Base-by-base conservation (phyloP, 495 filamentous ascomycete genomes). In the Aspergillus haitiensis region DNA sequence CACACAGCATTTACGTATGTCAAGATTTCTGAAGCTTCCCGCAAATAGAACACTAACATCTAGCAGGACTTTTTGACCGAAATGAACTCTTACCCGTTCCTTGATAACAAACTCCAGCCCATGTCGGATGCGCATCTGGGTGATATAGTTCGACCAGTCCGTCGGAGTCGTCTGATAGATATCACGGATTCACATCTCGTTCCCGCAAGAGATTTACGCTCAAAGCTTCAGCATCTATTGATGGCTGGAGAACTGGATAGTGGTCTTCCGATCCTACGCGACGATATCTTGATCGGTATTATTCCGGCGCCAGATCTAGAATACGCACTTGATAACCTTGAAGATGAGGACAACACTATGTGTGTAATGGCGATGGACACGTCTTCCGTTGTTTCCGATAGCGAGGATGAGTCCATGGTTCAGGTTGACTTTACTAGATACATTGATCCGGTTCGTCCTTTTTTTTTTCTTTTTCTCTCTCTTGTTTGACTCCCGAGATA, bases 221-320 rank as follows among this genome's bases (percentile, higher is more conserved):
- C 77, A 35, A 95, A 96, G 68, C 82, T 97, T 7, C 87, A 94
- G 52, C 69, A 86, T 40, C 78, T 98, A 27, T 89, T 97, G 67
- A 82, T 83, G 72, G 88, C 88, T 0, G 94, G 94, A 39, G 93
- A 98, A 72, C 78, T 98, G 6, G 94, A 98, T 67, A 89, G 94
- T 10, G 93, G 94, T 5, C 80, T 98, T 50, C 92, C 94, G 1
- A 91, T 98, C 36, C 66, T 98, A 15, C 82, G 88, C 27, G 74
- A 96, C 56, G 84, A 82, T 5, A 75, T 93, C n/a, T 80, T 98
- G 1, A 87, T 93, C 27, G 94, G 94, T 6, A 76, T 98, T 45
- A 97, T 98, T 46, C 93, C 94, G 0, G 93, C 90, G 1, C 93
- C 94, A 0, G 94, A 98, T 70, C 82, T 98, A 10, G 93, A 98